These are phyloP conservation scores for Neurospora crassa DNA, from an alignment of 2,329 filamentous ascomycete species.

Conservation along the genomic window DNA sequence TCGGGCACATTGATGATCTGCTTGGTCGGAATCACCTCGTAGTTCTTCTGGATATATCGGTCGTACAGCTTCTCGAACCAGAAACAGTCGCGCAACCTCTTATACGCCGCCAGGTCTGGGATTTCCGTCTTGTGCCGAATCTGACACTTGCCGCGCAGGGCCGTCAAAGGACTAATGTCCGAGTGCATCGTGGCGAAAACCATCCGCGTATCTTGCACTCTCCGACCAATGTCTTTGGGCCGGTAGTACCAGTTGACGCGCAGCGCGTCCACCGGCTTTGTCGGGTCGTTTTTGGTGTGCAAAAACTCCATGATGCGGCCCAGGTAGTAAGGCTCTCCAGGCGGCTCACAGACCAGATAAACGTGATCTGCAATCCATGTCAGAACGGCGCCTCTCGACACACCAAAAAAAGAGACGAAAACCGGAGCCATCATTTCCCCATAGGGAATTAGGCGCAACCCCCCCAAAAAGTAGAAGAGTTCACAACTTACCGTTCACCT, in stretches of 20 bases:
- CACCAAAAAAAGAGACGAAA: conserved; percentile 1
- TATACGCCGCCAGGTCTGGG: conserved; percentile 69
- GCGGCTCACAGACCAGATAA: conserved; percentile 94
- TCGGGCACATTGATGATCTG: conserved; percentile 94
- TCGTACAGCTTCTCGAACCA: conserved; percentile 98
- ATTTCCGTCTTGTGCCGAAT: conserved; percentile 87
- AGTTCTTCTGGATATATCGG: conserved; percentile 95
- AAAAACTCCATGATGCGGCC: conserved; percentile 98
- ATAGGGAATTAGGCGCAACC: neutral
- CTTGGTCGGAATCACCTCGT: conserved; percentile 87
- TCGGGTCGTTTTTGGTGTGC: conserved; percentile 65
- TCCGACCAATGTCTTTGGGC: conserved; percentile 89
- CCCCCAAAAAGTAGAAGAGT: neutral
- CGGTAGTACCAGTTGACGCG: conserved; percentile 98
- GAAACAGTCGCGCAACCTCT: conserved; percentile 77
- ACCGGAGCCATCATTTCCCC: neutral
- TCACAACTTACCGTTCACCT: conserved; percentile 65
- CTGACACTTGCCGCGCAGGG: conserved; percentile 85
- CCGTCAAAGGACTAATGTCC: conserved; percentile 85
- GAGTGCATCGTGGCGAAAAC: conserved; percentile 98
- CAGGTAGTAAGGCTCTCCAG: conserved; percentile 95
- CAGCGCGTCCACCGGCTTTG: conserved; percentile 70
- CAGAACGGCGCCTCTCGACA: conserved; percentile 8
- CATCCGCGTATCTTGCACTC: conserved; percentile 79
- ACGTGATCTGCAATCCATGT: conserved; percentile 53